phyloP scores from a whole-genome alignment of 2,329 filamentous ascomycete species.

The Chrysoporthe puriensis region DNA sequence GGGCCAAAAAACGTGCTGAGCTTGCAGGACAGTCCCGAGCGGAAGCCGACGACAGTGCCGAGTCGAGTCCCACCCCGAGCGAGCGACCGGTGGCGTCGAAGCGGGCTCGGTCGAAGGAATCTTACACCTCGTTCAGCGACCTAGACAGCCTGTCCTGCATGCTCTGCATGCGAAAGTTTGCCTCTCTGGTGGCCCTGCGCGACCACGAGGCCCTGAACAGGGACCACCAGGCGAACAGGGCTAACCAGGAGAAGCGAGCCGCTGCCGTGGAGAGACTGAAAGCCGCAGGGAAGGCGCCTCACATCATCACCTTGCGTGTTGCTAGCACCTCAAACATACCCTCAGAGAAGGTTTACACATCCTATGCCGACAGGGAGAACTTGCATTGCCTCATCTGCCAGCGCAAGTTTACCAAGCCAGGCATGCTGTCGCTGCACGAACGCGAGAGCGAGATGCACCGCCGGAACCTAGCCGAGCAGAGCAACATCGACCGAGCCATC shows the following conservation, averaged over 20 bases:
- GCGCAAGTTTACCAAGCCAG: conserved; percentile 45
- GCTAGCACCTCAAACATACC: conserved; percentile 33
- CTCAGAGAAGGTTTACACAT: conserved; percentile 49
- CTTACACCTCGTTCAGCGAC: conserved; percentile 63
- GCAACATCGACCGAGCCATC: conserved; percentile 37
- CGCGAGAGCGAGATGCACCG: conserved; percentile 49
- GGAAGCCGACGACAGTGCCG: conserved; percentile 25
- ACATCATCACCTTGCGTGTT: conserved; percentile 34
- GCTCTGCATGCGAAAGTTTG: conserved; percentile 64
- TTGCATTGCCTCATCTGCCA: conserved; percentile 47
- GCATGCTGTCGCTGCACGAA: conserved; percentile 49
- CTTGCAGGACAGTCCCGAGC: conserved; percentile 39
- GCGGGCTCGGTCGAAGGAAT: conserved; percentile 34
- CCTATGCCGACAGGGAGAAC: conserved; percentile 58
- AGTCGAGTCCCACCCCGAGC: conserved; percentile 25
- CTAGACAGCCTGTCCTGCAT: conserved; percentile 53
- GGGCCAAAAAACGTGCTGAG: conserved; percentile 72
- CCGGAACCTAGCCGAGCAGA: conserved; percentile 36
- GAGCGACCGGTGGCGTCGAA: conserved; percentile 17
- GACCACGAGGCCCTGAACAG: conserved; percentile 63
- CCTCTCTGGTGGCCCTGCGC: conserved; percentile 56
- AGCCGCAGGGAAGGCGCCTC: conserved; percentile 32
- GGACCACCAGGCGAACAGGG: conserved; percentile 49
- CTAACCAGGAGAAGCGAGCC: conserved; percentile 31
- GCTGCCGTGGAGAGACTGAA: conserved; percentile 32